Percentiles rank a stretch among this genome's conserved stretches.
Evolutionary conservation across 306 rosid genomes (phyloP).

Genomic region (Quercus agrifolia): DNA sequence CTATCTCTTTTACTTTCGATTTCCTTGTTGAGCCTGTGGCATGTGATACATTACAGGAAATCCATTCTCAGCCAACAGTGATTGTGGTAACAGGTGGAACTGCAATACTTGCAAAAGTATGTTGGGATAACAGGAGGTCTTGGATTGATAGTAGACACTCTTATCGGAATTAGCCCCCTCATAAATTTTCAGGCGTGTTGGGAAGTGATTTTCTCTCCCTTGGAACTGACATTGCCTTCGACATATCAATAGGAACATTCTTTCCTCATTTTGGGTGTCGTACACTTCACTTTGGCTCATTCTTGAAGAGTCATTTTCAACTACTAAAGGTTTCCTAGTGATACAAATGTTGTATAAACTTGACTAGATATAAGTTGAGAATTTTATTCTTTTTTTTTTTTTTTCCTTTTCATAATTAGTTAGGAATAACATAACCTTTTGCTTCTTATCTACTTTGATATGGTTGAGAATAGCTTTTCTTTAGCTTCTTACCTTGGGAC

Average conservation of each 20-base stretch:
- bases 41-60: background rate
- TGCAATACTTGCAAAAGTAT: conserved; percentile 44
- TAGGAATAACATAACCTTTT: too few relatives aligned
- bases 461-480: too few relatives aligned
- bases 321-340: too few relatives aligned
- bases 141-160: conserved; percentile 37
- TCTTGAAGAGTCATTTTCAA: too few relatives aligned
- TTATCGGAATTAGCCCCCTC: conserved; percentile 36
- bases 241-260: conserved; percentile 45
- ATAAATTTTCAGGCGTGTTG: conserved; percentile 39
- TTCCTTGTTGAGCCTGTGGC: background rate
- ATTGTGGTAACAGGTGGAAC: conserved; percentile 46
- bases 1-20: background rate
- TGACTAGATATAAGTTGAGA: too few relatives aligned
- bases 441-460: too few relatives aligned
- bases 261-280: too few relatives aligned
- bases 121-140: conserved; percentile 56
- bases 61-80: background rate
- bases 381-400: too few relatives aligned
- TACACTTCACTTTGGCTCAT: too few relatives aligned
- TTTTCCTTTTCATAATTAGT: too few relatives aligned
- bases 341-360: too few relatives aligned
- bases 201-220: conserved; percentile 47
- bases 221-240: conserved; percentile 47
- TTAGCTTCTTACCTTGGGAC: too few relatives aligned